A percentile compares a stretch with the other conserved stretches of the same genome.
Evolutionary conservation across 495 filamentous ascomycete species (phyloP).

Genomic region (Annulohypoxylon moriforme): DNA sequence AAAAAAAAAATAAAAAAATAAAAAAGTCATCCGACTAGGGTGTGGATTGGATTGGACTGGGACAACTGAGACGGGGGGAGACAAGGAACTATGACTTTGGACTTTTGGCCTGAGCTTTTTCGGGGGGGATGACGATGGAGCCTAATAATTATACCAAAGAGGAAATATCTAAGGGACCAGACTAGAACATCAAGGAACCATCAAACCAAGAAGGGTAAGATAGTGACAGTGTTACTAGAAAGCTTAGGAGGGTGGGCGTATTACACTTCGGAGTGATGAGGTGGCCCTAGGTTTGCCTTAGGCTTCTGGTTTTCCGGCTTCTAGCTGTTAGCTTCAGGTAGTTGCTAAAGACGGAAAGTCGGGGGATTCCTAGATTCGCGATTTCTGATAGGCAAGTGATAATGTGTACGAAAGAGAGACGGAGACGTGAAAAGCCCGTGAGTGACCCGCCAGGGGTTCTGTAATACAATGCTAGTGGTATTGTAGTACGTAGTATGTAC

Average conservation of each 20-base stretch:
- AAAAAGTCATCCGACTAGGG: slow-evolving; percentile 41
- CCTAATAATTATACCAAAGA: slow-evolving; percentile 39
- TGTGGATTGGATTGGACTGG: not conserved
- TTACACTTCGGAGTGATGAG: slow-evolving; percentile 35
- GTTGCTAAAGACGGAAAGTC: not conserved
- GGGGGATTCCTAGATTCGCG: not conserved
- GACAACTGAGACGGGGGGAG: not conserved
- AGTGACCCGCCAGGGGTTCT: slow-evolving; percentile 20
- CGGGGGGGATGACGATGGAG: slow-evolving; percentile 35
- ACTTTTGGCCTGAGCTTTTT: slow-evolving; percentile 33
- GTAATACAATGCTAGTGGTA: too few relatives aligned
- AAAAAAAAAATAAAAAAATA: not conserved
- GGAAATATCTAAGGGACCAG: slow-evolving; percentile 6
- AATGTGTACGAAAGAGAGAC: slow-evolving; percentile 5
- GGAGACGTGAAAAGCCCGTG: not conserved
- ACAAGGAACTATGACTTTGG: slow-evolving; percentile 17
- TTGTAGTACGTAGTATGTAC: not conserved
- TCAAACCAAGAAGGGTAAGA: not conserved
- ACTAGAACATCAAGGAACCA: slow-evolving; percentile 8
- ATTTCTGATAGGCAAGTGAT: slow-evolving; percentile 14
- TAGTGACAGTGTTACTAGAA: not conserved
- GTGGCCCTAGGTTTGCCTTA: slow-evolving; percentile 25
- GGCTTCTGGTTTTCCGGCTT: not conserved
- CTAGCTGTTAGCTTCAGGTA: not conserved
- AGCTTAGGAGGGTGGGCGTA: slow-evolving; percentile 34